Evolutionary conservation across 441 rosid species (phyloP).

Genomic region (Melastoma candidum): DNA sequence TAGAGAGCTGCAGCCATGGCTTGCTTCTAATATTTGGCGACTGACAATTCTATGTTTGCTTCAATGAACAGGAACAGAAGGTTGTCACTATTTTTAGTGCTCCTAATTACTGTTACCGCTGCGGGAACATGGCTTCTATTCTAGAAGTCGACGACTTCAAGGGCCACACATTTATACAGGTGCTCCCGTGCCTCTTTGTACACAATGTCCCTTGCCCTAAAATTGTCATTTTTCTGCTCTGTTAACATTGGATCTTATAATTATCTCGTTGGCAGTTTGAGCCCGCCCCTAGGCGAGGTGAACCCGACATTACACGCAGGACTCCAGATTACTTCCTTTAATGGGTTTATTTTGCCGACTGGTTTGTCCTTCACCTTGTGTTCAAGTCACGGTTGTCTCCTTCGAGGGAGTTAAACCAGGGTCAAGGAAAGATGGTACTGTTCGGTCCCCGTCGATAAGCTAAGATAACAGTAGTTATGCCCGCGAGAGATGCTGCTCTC

Average conservation of each 20-base stretch:
- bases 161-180: slow-evolving; percentile 61
- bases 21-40: slow-evolving; percentile 3
- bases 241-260: no score
- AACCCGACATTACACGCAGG: slow-evolving; percentile 62
- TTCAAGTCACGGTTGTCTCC: no score
- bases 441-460: no score
- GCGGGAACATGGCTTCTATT: slow-evolving; percentile 76
- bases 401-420: no score
- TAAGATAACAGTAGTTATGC: no score
- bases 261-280: slow-evolving; percentile 39
- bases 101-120: slow-evolving; percentile 61
- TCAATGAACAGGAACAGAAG: slow-evolving; percentile 50
- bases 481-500: no score
- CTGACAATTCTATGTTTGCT: slow-evolving; percentile 7
- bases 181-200: slow-evolving; percentile 4
- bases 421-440: no score
- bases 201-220: no score
- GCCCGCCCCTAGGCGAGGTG: slow-evolving; percentile 75
- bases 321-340: slow-evolving; percentile 66
- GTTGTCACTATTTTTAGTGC: slow-evolving; percentile 73
- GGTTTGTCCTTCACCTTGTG: no score
- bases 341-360: slow-evolving; percentile 6
- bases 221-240: no score
- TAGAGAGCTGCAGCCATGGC: slow-evolving; percentile 1
- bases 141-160: slow-evolving; percentile 67